Evolutionary conservation across 169 alveolate species (phyloP), one percentile per base, ranked within the genome.

Genomic region (Amoebophrya sp.): DNA sequence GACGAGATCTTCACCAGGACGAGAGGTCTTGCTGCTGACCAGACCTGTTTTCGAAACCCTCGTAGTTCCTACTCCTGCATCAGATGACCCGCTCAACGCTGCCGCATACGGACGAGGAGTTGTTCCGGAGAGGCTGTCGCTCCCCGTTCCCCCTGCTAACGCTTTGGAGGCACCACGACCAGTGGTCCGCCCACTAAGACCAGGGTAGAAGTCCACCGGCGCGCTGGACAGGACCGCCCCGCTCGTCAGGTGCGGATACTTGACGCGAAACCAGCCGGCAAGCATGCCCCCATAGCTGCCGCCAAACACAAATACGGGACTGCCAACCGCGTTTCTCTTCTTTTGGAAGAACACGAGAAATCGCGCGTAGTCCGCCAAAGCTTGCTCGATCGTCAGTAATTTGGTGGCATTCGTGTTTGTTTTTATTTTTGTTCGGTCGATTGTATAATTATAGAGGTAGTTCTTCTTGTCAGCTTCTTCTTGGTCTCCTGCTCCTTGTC

Each of bases 161-260:
- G n/a, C n/a, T n/a, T n/a, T n/a, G n/a, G n/a, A n/a, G n/a, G n/a
- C n/a, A n/a, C n/a, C n/a, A n/a, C n/a, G n/a, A n/a, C n/a, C n/a
- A n/a, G n/a, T n/a, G n/a, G n/a, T n/a, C n/a, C n/a, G n/a, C n/a
- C n/a, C n/a, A n/a, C n/a, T n/a, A n/a, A n/a, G n/a, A n/a, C n/a
- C n/a, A n/a, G 83, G 83, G 18, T 66, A 66, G 83, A 66, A 66
- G 83, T 66, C 83, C 32, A 66, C 35, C 83, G 83, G 83, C 35
- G 83, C 83, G 32, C 83, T 66, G 7, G 83, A 66, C 83, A 66
- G 83, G 32, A 66, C 83, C 32, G 83, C 83, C 1, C 83, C 83
- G 35, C 10, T 7, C 7, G 83, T 7, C 39, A 66, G 83, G 18
- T 66, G 83, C 39, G 83, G 83, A 66, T 66, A 66, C 83, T 66